Evolutionary conservation across 176 grass and related monocot genomes (phyloP).

Genomic region (Lolium rigidum): DNA sequence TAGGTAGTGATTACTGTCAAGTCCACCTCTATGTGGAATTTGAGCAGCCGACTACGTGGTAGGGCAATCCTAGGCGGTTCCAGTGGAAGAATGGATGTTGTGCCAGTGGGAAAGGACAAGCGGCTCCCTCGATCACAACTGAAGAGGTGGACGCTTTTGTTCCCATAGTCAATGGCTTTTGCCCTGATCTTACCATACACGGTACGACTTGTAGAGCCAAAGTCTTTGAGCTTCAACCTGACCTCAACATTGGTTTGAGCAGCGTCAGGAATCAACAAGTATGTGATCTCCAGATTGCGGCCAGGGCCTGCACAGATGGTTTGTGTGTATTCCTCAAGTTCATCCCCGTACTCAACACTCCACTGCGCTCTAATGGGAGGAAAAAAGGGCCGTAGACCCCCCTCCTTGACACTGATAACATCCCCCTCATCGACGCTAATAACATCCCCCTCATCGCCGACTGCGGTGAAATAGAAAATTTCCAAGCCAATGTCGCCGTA

Average conservation of each 20-base stretch:
- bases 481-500: neutral
- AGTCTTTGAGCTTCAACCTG: no score
- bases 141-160: no score
- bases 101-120: neutral
- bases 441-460: neutral
- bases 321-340: neutral
- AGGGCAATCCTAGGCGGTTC: neutral
- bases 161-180: no score
- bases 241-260: neutral
- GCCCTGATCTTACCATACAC: no score
- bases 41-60: neutral
- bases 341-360: neutral
- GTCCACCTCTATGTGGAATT: conserved; percentile 28
- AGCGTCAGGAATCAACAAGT: neutral
- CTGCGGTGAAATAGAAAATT: neutral
- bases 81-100: conserved; percentile 24
- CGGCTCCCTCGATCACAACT: neutral
- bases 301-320: neutral
- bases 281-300: conserved; percentile 30
- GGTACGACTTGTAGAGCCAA: no score
- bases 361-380: neutral
- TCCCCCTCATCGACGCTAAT: neutral
- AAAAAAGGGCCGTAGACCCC: neutral
- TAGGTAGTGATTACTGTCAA: neutral
- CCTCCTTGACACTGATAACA: neutral